Evolutionary conservation across 129 eudicot species (phyloP).

Genomic region (Saposhnikovia divaricata): DNA sequence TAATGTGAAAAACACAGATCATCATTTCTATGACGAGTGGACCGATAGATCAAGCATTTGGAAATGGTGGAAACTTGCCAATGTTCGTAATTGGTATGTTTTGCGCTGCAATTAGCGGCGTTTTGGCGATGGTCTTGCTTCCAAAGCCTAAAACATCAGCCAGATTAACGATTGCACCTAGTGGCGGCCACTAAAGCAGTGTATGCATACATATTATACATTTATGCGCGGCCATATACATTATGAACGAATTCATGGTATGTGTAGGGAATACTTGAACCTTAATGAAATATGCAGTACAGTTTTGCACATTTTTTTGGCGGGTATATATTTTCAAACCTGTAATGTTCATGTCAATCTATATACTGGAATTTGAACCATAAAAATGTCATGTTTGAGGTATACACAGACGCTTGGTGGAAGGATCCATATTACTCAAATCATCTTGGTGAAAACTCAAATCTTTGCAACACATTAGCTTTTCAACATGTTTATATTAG

Average conservation of each 20-base stretch:
- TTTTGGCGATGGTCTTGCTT: conserved; percentile 29
- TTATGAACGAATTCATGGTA: not conserved
- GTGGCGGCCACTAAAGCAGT: not conserved
- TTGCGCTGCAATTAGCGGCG: conserved; percentile 31
- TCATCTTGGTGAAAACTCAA: too few relatives aligned
- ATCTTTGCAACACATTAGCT: too few relatives aligned
- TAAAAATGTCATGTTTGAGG: not conserved
- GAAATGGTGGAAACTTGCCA: conserved; percentile 52
- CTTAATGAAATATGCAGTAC: not conserved
- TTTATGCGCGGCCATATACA: not conserved
- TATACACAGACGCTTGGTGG: not conserved
- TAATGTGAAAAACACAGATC: conserved; percentile 22
- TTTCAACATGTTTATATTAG: too few relatives aligned
- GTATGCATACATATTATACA: not conserved
- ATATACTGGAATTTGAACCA: not conserved
- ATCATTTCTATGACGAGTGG: conserved; percentile 39
- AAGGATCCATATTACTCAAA: not conserved
- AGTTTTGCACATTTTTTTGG: not conserved
- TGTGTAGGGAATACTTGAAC: not conserved
- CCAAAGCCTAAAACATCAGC: conserved; percentile 26
- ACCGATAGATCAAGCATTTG: conserved; percentile 38
- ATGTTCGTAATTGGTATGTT: conserved; percentile 40
- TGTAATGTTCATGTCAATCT: not conserved
- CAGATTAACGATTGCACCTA: not conserved
- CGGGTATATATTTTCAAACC: not conserved